These are phyloP conservation scores for Periglandula ipomoeae DNA, from an alignment of 2,329 filamentous ascomycete species.

Conservation along the genomic window DNA sequence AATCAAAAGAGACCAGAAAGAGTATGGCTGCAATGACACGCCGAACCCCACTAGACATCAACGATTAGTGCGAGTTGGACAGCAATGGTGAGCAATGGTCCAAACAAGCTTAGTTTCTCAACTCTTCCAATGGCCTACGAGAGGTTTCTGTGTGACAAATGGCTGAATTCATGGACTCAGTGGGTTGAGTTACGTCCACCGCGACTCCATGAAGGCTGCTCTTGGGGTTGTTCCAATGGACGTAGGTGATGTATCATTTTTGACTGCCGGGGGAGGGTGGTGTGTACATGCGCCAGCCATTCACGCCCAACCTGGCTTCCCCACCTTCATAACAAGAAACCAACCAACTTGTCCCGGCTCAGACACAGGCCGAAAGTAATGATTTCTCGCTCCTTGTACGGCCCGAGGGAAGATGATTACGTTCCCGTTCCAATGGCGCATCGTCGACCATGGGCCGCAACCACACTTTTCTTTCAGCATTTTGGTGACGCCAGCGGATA, in stretches of 20 bases:
- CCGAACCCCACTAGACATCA: no score
- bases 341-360: no score
- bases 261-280: slow-evolving; percentile 5
- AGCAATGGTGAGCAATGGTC: neutral
- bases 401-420: neutral
- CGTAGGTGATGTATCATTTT: slow-evolving; percentile 4
- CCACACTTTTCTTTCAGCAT: neutral
- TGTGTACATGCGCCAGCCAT: neutral
- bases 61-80: no score
- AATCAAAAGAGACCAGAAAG: no score
- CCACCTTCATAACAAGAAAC: neutral
- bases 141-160: neutral
- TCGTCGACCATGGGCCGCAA: neutral
- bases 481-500: no score
- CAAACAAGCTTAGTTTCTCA: neutral
- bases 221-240: neutral
- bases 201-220: neutral
- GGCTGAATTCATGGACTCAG: neutral
- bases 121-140: neutral
- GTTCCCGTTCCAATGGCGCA: neutral
- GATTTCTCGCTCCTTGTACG: neutral
- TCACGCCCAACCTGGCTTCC: neutral
- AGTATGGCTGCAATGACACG: no score
- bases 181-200: neutral
- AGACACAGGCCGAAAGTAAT: neutral